These are phyloP conservation scores for Fusarium marasasianum DNA, from an alignment of 2,329 filamentous ascomycete genomes.

Conservation along the genomic window DNA sequence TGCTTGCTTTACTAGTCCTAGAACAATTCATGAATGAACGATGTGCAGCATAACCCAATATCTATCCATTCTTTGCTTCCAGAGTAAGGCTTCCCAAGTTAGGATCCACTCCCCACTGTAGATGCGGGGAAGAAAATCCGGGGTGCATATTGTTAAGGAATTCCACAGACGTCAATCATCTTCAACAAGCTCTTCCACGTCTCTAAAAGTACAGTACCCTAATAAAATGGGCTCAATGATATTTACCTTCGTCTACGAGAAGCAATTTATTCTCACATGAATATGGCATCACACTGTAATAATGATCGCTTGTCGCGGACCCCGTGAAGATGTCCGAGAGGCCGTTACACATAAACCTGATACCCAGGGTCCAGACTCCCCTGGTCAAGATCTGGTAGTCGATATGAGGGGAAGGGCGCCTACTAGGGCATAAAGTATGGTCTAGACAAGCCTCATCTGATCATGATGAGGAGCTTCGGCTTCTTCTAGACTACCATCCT, in stretches of 20 bases:
- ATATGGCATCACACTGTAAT: neutral
- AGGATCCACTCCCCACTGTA: conserved; percentile 30
- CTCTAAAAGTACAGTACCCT: neutral
- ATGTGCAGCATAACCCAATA: neutral
- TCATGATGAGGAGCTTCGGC: neutral
- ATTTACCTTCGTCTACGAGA: too few species aligned
- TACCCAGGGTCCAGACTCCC: conserved; percentile 11
- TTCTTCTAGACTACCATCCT: conserved; percentile 26
- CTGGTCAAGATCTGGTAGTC: neutral
- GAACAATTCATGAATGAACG: neutral
- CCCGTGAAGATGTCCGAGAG: neutral
- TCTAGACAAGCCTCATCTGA: conserved; percentile 14
- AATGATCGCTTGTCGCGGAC: neutral
- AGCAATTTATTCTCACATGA: neutral
- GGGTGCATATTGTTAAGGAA: conserved; percentile 34
- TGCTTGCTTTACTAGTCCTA: neutral
- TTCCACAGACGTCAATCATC: neutral
- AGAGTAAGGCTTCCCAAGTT: neutral
- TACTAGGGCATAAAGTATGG: neutral
- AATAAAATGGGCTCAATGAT: neutral
- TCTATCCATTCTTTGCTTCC: neutral
- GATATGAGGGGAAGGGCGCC: neutral
- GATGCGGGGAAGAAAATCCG: conserved; percentile 41
- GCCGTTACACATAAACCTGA: neutral
- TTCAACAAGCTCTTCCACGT: neutral